Evolutionary conservation across 352 stramenopile genomes (phyloP), one percentile per base, ranked within the genome.

Genomic region (Globisporangium ultimum): DNA sequence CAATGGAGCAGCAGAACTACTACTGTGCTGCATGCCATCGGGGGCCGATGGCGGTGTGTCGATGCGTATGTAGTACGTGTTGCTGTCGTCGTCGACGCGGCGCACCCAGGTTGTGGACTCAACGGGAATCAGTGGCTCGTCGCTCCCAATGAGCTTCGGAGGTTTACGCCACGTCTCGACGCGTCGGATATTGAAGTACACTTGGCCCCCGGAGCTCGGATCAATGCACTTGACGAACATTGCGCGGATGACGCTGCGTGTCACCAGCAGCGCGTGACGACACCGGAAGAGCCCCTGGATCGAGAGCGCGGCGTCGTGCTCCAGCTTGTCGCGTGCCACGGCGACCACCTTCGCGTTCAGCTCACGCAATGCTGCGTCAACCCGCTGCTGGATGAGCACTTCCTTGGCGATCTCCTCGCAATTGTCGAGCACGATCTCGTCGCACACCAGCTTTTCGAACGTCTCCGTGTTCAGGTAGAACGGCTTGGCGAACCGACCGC

Each of bases 241-340:
- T 18, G 69, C 63, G 15, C 79, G 79, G 18, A 89, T 84, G 13
- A 84, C 66, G n/a, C 62, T 71, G 17, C 80, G 78, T 12, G 64
- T 61, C 8, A 70, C n/a, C 11, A 73, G 45, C 17, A 72, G 59
- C 2, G 82, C 82, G 28, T 83, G 73, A 22, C 68, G 82, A 53
- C 68, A 85, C 21, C 60, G 76, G 56, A 87, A 85, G 48, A 91
- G 66, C 59, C 77, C 76, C 53, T 91, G 82, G 53, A 91, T 89
- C 20, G 68, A 68, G n/a, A 70, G 66, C 0, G 79, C 78, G 2
- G 79, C 72, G 0, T 64, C 63, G 17, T 78, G 67, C n/a, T 70
- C 62, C 3, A 56, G 40, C 8, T 78, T 64, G 43, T 80, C 64
- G 13, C 67, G 64, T 5, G 59, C 40, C 20, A 85, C 66, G 8